Conservation (phyloP, 352 stramenopile species). For the Globisporangium sylvaticum region DNA sequence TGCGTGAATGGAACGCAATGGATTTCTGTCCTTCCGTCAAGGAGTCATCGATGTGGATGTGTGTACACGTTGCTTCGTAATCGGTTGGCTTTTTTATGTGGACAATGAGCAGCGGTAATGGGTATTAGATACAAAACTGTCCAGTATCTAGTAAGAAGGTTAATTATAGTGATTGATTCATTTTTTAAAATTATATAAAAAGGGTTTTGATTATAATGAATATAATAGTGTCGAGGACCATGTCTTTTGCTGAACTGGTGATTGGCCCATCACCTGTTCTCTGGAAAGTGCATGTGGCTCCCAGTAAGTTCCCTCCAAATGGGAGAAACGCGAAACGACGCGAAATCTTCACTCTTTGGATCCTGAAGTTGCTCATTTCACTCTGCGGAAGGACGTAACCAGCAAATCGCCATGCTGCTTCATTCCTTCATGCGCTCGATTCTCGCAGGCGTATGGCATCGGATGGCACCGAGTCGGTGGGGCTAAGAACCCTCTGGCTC, state of each 20-base stretch:
- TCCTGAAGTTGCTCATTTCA: background rate
- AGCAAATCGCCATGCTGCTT: too few species aligned
- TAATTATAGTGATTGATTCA: too few species aligned
- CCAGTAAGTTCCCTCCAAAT: background rate
- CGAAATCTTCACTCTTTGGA: background rate
- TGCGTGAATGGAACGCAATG: background rate
- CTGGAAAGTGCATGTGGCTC: conserved; percentile 2
- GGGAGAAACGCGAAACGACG: background rate
- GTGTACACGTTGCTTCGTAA: background rate
- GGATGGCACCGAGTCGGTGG: too few species aligned
- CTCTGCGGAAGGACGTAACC: background rate
- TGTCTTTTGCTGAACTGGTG: background rate
- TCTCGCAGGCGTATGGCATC: too few species aligned
- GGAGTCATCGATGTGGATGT: background rate
- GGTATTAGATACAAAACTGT: background rate
- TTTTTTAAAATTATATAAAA: too few species aligned
- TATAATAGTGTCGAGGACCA: background rate
- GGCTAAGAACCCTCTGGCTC: background rate
- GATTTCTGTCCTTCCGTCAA: background rate
- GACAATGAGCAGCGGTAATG: background rate
- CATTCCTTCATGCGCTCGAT: background rate
- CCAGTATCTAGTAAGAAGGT: too few species aligned
- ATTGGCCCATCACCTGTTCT: background rate
- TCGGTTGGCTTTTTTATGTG: background rate
- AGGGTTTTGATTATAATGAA: background rate